Percentiles rank a stretch among this genome's conserved stretches.
These are phyloP conservation scores for Penicillium olsonii DNA, from an alignment of 2,329 filamentous ascomycete species.

Conservation along the genomic window DNA sequence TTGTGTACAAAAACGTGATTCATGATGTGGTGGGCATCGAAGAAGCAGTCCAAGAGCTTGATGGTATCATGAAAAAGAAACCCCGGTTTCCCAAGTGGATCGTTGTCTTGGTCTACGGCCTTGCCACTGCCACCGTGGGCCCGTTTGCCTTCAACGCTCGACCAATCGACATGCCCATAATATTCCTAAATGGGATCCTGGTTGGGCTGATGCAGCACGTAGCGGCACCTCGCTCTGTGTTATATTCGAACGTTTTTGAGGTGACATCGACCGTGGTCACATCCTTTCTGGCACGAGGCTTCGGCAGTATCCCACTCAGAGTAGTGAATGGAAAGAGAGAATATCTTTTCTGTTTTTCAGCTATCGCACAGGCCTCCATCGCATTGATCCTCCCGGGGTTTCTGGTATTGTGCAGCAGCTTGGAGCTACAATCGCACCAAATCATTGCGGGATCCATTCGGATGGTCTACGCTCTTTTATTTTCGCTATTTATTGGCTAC, in stretches of 20 bases:
- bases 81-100: slow-evolving; percentile 55
- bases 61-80: slow-evolving; percentile 58
- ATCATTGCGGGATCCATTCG: slow-evolving; percentile 64
- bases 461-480: slow-evolving; percentile 57
- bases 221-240: slow-evolving; percentile 70
- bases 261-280: slow-evolving; percentile 64
- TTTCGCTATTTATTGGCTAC: slow-evolving; percentile 69
- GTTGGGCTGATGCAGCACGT: slow-evolving; percentile 75
- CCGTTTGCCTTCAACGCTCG: slow-evolving; percentile 77
- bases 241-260: slow-evolving; percentile 65
- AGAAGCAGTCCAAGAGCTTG: slow-evolving; percentile 43
- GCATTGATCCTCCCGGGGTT: slow-evolving; percentile 70
- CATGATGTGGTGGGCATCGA: slow-evolving; percentile 47
- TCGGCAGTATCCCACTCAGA: slow-evolving; percentile 60
- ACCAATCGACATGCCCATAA: slow-evolving; percentile 74
- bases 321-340: slow-evolving; percentile 30
- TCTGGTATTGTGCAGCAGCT: slow-evolving; percentile 58
- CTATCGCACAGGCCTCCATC: slow-evolving; percentile 69
- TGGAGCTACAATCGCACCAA: slow-evolving; percentile 68
- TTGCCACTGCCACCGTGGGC: slow-evolving; percentile 73
- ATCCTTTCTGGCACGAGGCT: slow-evolving; percentile 66
- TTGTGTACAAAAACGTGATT: slow-evolving; percentile 48
- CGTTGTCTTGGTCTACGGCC: slow-evolving; percentile 68
- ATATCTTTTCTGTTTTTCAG: slow-evolving; percentile 68
- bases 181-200: slow-evolving; percentile 71